These are phyloP conservation scores for Paulownia fortunei DNA, from an alignment of 257 asterid species.

Conservation along the genomic window DNA sequence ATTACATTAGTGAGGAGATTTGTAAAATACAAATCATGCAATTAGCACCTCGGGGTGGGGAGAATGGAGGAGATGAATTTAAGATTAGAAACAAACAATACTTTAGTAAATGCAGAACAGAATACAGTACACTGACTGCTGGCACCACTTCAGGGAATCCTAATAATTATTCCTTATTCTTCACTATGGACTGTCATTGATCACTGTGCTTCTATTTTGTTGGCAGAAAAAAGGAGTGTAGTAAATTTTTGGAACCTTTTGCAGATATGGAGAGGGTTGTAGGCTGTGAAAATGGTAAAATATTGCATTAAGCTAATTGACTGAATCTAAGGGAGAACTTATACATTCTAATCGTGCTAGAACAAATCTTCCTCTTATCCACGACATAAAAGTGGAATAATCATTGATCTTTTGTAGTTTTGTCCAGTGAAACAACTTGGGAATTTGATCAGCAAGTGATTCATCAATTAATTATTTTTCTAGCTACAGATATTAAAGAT, in stretches of 20 bases:
- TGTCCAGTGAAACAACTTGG: not conserved
- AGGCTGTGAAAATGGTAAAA: not conserved
- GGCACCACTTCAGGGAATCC: not conserved
- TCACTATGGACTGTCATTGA: not conserved
- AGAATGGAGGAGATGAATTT: not conserved
- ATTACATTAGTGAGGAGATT: conserved; percentile 29
- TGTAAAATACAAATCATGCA: conserved; percentile 19
- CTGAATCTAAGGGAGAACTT: not conserved
- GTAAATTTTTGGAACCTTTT: not conserved
- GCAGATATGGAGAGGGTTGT: not conserved
- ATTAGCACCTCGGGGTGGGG: conserved; percentile 15
- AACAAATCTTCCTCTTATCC: conserved; percentile 2
- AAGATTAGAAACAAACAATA: not conserved
- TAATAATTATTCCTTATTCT: not conserved
- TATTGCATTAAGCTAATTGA: not conserved
- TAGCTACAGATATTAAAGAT: not conserved
- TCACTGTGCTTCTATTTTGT: not conserved
- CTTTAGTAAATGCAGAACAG: not conserved
- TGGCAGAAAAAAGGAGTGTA: not conserved
- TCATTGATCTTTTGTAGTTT: not conserved
- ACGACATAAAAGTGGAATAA: not conserved
- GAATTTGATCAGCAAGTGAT: not conserved
- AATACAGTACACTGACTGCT: not conserved
- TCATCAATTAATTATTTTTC: not conserved
- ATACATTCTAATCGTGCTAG: not conserved